Percentiles rank a stretch among this genome's conserved stretches.
Evolutionary conservation across 148 eudicot genomes (phyloP).

Genomic region (Cornus suecica): DNA sequence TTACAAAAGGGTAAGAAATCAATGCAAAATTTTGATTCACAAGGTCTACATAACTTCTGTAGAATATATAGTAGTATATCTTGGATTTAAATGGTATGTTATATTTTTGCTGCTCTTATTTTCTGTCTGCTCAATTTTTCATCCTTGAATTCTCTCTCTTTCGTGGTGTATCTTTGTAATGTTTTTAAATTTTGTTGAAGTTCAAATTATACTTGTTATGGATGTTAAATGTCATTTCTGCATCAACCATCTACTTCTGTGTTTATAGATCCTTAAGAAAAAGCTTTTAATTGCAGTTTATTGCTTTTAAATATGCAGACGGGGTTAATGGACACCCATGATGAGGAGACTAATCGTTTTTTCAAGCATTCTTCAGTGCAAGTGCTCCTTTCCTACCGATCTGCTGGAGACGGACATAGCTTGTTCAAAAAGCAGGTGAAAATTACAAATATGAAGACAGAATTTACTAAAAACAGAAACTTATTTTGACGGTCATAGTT

Average conservation of each 20-base stretch:
- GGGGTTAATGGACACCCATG: constrained; percentile 67
- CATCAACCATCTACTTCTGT: neutral
- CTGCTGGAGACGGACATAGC: constrained; percentile 77
- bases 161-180: too few species aligned
- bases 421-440: constrained; percentile 66
- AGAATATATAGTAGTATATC: too few species aligned
- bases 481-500: neutral
- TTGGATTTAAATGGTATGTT: too few species aligned
- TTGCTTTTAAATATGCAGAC: constrained; percentile 36
- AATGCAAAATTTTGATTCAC: neutral
- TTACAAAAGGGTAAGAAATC: constrained; percentile 46
- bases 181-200: too few species aligned
- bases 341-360: constrained; percentile 69
- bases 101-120: too few species aligned
- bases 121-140: too few species aligned
- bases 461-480: neutral
- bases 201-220: too few species aligned
- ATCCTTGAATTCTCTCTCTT: too few species aligned
- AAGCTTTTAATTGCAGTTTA: neutral
- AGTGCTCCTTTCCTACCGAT: constrained; percentile 73
- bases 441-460: neutral
- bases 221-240: too few species aligned
- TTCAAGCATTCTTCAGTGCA: constrained; percentile 86
- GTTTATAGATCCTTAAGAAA: neutral
- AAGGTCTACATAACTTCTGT: neutral